Percentiles rank a stretch among this genome's conserved stretches.
Conservation (phyloP, 1,284 basidiomycete genomes). For the Pseudomicrostroma phylloplanum region DNA sequence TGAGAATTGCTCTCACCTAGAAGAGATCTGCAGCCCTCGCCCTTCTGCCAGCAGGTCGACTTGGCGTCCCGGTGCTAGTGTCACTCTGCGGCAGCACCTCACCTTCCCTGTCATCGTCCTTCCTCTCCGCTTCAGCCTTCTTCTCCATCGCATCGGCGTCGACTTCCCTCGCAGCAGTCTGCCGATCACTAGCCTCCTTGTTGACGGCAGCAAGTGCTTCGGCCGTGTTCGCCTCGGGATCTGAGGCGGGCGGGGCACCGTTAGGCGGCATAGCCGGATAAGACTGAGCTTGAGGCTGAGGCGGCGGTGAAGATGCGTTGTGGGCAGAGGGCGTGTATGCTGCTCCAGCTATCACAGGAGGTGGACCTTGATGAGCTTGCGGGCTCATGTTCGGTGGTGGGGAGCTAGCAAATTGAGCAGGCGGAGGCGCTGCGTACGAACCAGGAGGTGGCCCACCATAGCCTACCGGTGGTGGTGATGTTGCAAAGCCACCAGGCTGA, state of each 20-base stretch:
- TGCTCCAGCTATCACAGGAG: no score
- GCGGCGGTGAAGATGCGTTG: not conserved
- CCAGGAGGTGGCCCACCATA: not conserved
- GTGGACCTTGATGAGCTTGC: not conserved
- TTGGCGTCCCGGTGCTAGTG: conserved; percentile 10
- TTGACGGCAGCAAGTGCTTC: conserved; percentile 13
- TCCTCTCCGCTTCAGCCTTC: conserved; percentile 3
- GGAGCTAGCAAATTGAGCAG: not conserved
- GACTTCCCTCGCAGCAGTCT: conserved; percentile 7
- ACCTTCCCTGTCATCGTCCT: conserved; percentile 6
- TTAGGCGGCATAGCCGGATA: conserved; percentile 12
- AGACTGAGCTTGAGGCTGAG: conserved; percentile 11
- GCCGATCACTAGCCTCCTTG: not conserved
- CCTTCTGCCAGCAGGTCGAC: conserved; percentile 15
- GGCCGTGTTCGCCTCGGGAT: conserved; percentile 14
- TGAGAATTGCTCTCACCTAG: conserved; percentile 10
- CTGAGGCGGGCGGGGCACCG: conserved; percentile 8
- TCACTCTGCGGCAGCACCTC: conserved; percentile 11
- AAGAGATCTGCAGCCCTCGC: conserved; percentile 28
- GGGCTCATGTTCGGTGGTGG: conserved; percentile 5
- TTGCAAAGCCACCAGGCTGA: not conserved
- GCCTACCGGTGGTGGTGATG: not conserved
- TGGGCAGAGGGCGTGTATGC: no score
- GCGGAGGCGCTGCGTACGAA: not conserved
- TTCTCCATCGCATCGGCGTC: not conserved